These are phyloP conservation scores for Saksenaea oblongispora DNA, from an alignment of 371 early-diverging fungal species.

Conservation along the genomic window DNA sequence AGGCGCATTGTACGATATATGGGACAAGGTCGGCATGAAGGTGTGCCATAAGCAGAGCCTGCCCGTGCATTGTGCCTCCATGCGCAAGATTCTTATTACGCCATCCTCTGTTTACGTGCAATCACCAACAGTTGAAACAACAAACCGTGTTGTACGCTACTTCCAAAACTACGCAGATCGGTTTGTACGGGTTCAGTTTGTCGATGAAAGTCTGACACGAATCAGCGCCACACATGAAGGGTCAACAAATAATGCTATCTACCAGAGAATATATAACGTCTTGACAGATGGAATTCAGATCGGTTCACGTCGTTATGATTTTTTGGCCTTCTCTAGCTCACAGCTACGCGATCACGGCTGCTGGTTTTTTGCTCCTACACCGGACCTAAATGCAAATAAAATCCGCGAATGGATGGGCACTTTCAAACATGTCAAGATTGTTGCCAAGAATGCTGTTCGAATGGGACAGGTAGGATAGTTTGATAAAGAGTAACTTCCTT, in stretches of 20 bases:
- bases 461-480: constrained; percentile 63
- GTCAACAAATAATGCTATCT: constrained; percentile 37
- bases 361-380: constrained; percentile 68
- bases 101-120: constrained; percentile 62
- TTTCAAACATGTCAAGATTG: constrained; percentile 64
- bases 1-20: constrained; percentile 15
- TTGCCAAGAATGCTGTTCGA: constrained; percentile 73
- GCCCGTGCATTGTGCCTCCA: constrained; percentile 53
- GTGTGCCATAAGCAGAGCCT: constrained; percentile 24
- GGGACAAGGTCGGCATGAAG: constrained; percentile 17
- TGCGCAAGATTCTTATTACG: constrained; percentile 64
- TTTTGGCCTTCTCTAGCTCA: constrained; percentile 71
- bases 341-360: constrained; percentile 72
- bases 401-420: constrained; percentile 78
- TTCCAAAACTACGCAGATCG: constrained; percentile 50
- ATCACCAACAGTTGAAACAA: constrained; percentile 58
- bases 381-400: constrained; percentile 45
- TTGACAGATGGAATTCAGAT: constrained; percentile 61
- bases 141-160: constrained; percentile 70
- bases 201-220: constrained; percentile 59
- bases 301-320: constrained; percentile 62
- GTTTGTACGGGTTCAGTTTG: constrained; percentile 70
- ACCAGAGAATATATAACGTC: constrained; percentile 52
- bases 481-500: neutral
- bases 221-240: constrained; percentile 32